Conservation (phyloP, 257 asterid species). For the Coffea canephora region DNA sequence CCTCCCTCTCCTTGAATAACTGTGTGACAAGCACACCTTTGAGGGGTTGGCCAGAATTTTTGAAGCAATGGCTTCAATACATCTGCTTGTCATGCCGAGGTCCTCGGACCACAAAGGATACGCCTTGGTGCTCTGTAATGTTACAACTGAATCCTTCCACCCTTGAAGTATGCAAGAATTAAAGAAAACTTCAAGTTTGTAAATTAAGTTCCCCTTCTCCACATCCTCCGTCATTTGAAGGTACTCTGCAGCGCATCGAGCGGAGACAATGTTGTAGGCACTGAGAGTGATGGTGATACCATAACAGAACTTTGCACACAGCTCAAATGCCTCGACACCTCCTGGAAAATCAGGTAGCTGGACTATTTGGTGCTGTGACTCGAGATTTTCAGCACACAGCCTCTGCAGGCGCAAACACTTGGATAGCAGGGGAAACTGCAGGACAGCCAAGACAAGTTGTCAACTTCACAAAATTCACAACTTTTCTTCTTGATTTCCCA, state of each 20-base stretch:
- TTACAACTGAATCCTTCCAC: conserved; percentile 71
- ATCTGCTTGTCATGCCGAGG: conserved; percentile 56
- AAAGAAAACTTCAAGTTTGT: conserved; percentile 77
- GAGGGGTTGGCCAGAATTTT: conserved; percentile 61
- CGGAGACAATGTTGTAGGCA: conserved; percentile 71
- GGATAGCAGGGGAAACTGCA: conserved; percentile 88
- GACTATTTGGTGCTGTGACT: conserved; percentile 49
- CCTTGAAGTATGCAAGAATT: conserved; percentile 77
- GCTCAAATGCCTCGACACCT: conserved; percentile 75
- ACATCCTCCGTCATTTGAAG: conserved; percentile 86
- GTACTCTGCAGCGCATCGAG: conserved; percentile 76
- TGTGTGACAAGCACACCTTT: conserved; percentile 55
- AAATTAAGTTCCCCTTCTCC: conserved; percentile 71
- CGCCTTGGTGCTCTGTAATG: conserved; percentile 63
- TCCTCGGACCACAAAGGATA: conserved; percentile 65
- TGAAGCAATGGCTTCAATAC: conserved; percentile 66
- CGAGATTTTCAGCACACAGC: conserved; percentile 55
- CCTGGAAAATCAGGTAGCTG: conserved; percentile 83
- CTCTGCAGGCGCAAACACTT: conserved; percentile 65
- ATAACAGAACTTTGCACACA: conserved; percentile 91
- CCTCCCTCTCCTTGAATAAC: conserved; percentile 54
- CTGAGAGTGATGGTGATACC: conserved; percentile 83
- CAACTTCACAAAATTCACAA: conserved; percentile 1
- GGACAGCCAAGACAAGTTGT: not conserved
- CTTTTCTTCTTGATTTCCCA: not conserved